Base-by-base conservation (phyloP, 306 rosid species). In the Acmispon strigosus region DNA sequence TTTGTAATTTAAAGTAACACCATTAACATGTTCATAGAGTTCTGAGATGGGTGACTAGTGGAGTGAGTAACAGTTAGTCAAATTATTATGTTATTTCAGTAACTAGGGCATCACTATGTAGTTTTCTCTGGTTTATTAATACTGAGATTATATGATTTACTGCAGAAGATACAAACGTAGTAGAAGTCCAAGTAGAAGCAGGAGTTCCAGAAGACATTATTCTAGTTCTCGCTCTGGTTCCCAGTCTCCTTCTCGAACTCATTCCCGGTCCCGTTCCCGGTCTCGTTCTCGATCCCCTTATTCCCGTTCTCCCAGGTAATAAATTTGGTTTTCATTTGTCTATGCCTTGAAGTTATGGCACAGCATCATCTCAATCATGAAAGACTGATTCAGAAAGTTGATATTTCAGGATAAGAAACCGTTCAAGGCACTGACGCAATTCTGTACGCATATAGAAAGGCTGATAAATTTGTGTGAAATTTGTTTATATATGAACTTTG, bases 141-240 rank as follows among this genome's bases (percentile, higher is more conserved):
- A 7, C 32, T 66, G 70, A 48, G 5, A 66, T 36, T 58, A 15
- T 64, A 12, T 66, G 66, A 72, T 52, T 24, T 57, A 53, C 34
- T 79, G 86, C 86, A 87, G 97, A 81, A 87, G 97, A 73, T 52
- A 84, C 80, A 76, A 84, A 27, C 91, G 73, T 4, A 87, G 96
- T 74, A 89, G 96, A 80, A 94, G 97, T 82, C 96, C 86, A 36
- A 80, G 90, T 75, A 80, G 96, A 84, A 90, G 88, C 83, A 88
- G 89, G 81, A 74, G 95, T 72, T 89, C 88, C 9, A 75, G 84
- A 72, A 86, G 92, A 61, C 59, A 86, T 70, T 58, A 76, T 80
- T 87, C 98, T 22, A 80, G 81, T 6, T 91, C 97, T 15, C 79
- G 68, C 1, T 91, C 93, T 2, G 81, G 73, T 0, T 79, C 92